Percentiles rank a stretch among this genome's conserved stretches.
phyloP scores from a whole-genome alignment of 805 yeast species.

The Jamesozyma spencerorum region DNA sequence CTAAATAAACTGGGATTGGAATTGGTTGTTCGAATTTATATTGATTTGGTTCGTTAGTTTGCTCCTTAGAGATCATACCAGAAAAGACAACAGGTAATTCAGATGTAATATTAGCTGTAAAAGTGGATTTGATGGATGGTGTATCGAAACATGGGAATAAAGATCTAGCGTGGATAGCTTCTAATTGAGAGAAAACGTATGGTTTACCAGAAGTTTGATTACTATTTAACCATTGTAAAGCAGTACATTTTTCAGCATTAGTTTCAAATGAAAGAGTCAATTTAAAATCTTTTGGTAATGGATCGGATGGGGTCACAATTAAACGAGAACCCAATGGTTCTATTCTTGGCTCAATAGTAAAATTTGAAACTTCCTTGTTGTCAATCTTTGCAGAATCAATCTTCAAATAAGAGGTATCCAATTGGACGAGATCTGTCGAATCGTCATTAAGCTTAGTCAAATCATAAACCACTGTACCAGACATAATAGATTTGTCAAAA shows the following conservation, averaged over 20 bases:
- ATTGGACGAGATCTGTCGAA: constrained; percentile 22
- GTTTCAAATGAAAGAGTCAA: constrained; percentile 52
- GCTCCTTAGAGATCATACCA: constrained; percentile 37
- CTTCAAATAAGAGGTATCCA: constrained; percentile 62
- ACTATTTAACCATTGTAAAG: constrained; percentile 75
- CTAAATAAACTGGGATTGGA: constrained; percentile 78
- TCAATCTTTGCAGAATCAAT: constrained; percentile 40
- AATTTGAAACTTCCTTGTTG: constrained; percentile 25
- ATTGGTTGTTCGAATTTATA: constrained; percentile 61
- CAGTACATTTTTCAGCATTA: constrained; percentile 60
- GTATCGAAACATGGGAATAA: constrained; percentile 88
- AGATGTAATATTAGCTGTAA: constrained; percentile 48
- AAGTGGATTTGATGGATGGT: constrained; percentile 70
- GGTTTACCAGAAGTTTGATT: constrained; percentile 65
- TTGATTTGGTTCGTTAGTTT: constrained; percentile 10
- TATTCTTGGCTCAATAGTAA: constrained; percentile 30
- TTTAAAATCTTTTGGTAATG: constrained; percentile 8
- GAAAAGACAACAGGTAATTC: constrained; percentile 64
- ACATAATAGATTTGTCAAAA: constrained; percentile 43
- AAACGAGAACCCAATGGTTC: constrained; percentile 58
- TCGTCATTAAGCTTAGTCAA: constrained; percentile 27
- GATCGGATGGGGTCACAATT: constrained; percentile 19
- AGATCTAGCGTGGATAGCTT: constrained; percentile 84
- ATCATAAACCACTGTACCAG: constrained; percentile 46
- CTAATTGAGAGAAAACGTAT: constrained; percentile 75